Base-by-base conservation (phyloP, 1,284 basidiomycete species). In the Somion occarium region DNA sequence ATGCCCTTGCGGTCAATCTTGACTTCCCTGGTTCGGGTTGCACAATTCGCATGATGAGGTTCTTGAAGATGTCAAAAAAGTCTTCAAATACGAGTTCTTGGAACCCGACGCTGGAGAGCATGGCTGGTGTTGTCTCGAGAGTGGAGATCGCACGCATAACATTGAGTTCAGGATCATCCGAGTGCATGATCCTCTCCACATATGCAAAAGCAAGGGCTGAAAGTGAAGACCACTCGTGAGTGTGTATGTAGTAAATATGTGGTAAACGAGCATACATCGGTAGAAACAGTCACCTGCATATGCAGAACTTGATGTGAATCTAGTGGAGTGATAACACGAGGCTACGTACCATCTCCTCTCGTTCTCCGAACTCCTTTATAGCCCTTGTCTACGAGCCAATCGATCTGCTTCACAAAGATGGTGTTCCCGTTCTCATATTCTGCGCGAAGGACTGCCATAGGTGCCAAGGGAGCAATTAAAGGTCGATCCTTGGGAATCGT, bases 361-460 rank as follows among this genome's bases (percentile, higher is more conserved):
- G 87, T 80, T 44, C 88, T 72, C 62, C 88, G 75, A 44, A 93
- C 73, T 23, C 71, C 71, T 38, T 72, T 71, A 70, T 79, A 91
- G 1, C 88, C 88, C 49, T 73, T 62, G 58, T 60, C 54, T 53
- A 69, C 65, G 60, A 85, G 62, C 68, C 78, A 82, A 58, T 87
- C 79, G 53, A 93, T 85, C 65, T 87, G 88, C 51, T 76, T 71
- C 9, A 85, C 63, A 58, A 91, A 88, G 7, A 70, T 62, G 2
- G 69, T 66, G 1, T 76, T 73, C 2, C 83, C 82, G 34, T 73
- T 74, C 54, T 80, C 73, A 64, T 91, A 92, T 69, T 93, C 90
- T 5, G 66, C 69, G 27, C 80, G 76, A 42, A 87, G 68, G 2
- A 71, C 64, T 1, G 72, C 64, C 53, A 84, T 78, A 2, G 78